phyloP scores from a whole-genome alignment of 441 rosid species.

The Rhodomyrtus psidioides region DNA sequence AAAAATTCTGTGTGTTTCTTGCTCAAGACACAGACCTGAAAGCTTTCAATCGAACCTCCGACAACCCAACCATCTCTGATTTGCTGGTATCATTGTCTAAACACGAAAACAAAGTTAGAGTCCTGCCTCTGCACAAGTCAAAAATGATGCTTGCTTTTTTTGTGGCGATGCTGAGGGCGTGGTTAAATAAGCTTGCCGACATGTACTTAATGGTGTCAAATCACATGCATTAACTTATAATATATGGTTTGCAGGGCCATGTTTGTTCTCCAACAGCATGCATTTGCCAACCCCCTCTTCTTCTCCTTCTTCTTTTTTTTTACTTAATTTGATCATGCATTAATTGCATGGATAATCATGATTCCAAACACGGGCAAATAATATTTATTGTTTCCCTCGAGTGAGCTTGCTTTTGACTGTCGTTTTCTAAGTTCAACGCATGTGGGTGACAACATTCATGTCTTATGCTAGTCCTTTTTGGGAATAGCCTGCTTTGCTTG shows the following conservation, averaged over 20 bases:
- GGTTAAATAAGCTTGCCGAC: neutral
- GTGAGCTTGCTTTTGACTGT: neutral
- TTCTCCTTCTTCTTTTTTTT: neutral
- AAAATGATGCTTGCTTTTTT: neutral
- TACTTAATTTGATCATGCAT: neutral
- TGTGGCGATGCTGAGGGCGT: neutral
- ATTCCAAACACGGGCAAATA: neutral
- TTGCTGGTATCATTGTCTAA: neutral
- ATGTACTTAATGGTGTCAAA: neutral
- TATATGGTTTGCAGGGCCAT: neutral
- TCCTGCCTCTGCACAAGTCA: neutral
- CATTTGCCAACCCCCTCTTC: neutral
- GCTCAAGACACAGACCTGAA: neutral
- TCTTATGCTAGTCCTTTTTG: neutral
- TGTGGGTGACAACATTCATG: neutral
- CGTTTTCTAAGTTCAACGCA: neutral
- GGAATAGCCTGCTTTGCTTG: neutral
- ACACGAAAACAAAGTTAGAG: neutral
- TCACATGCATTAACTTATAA: neutral
- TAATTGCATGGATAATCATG: neutral
- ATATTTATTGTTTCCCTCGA: neutral
- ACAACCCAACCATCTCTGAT: neutral
- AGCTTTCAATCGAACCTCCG: neutral
- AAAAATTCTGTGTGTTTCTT: neutral
- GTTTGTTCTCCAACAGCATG: neutral